Percentiles rank a stretch among this genome's conserved stretches.
phyloP scores from a whole-genome alignment of 768 basidiomycete genomes.

The Tulasnella sp. region DNA sequence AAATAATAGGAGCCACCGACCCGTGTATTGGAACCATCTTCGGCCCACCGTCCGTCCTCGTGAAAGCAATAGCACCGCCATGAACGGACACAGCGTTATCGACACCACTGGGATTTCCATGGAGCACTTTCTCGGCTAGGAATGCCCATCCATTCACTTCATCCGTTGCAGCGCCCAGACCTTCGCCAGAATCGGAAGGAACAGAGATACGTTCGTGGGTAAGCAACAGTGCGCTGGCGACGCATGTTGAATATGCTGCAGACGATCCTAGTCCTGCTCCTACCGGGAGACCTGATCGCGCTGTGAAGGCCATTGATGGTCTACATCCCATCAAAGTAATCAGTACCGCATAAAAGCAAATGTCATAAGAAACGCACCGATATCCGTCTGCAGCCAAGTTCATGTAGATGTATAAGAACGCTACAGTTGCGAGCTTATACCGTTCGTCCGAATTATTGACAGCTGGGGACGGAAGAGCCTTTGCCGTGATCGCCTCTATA shows the following conservation, averaged over 20 bases:
- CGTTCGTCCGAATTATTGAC: conserved; percentile 22
- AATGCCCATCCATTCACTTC: conserved; percentile 90
- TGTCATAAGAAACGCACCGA: conserved; percentile 37
- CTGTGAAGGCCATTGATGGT: conserved; percentile 66
- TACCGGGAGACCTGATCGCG: conserved; percentile 83
- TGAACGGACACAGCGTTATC: conserved; percentile 91
- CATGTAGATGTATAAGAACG: conserved; percentile 94
- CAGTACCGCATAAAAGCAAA: neutral
- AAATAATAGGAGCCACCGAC: conserved; percentile 37
- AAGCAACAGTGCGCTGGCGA: conserved; percentile 69
- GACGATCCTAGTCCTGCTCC: conserved; percentile 96
- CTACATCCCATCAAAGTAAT: conserved; percentile 30
- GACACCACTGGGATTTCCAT: conserved; percentile 94
- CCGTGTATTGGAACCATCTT: conserved; percentile 79
- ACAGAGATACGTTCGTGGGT: conserved; percentile 56
- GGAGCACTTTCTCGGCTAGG: conserved; percentile 87
- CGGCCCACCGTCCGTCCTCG: conserved; percentile 34
- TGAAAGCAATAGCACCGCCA: conserved; percentile 88
- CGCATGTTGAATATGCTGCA: conserved; percentile 86
- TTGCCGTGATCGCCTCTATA: conserved; percentile 54
- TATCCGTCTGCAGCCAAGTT: conserved; percentile 45
- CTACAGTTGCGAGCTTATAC: conserved; percentile 43
- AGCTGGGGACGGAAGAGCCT: conserved; percentile 29
- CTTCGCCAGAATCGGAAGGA: conserved; percentile 41
- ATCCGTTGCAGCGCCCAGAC: conserved; percentile 48